These are phyloP conservation scores for Nevesoporus exiguus DNA, from an alignment of 768 basidiomycete species.

Conservation along the genomic window DNA sequence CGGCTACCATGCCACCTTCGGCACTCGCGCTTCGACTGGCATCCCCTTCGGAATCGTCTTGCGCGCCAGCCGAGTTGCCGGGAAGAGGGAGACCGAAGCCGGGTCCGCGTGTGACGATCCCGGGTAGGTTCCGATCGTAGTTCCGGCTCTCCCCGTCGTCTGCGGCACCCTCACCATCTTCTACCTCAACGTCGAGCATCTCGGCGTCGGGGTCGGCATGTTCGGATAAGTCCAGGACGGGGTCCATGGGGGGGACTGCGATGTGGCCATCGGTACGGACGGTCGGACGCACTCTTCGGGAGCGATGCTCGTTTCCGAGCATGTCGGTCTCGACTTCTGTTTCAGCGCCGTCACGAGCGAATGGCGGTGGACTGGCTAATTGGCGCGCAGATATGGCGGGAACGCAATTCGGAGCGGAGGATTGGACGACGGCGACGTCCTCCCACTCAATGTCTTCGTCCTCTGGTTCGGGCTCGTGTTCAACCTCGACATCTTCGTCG, in stretches of 20 bases:
- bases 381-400: slow-evolving; percentile 9
- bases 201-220: slow-evolving; percentile 24
- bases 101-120: slow-evolving; percentile 11
- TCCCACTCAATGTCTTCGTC: slow-evolving; percentile 29
- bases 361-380: slow-evolving; percentile 22
- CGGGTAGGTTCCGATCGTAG: slow-evolving; percentile 3
- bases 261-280: slow-evolving; percentile 30
- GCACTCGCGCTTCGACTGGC: slow-evolving; percentile 18
- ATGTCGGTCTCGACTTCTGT: slow-evolving; percentile 32
- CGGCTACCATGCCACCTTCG: slow-evolving; percentile 8
- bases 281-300: slow-evolving; percentile 19
- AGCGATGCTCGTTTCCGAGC: slow-evolving; percentile 10
- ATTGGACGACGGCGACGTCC: slow-evolving; percentile 5
- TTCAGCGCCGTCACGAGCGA: slow-evolving; percentile 31
- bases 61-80: slow-evolving; percentile 9
- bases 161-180: neutral
- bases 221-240: slow-evolving; percentile 7
- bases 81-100: slow-evolving; percentile 18
- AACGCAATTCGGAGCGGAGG: neutral
- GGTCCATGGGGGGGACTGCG: slow-evolving; percentile 2
- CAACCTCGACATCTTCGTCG: slow-evolving; percentile 90
- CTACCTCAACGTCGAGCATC: slow-evolving; percentile 26
- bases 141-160: slow-evolving; percentile 11
- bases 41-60: slow-evolving; percentile 25
- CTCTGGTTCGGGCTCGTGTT: slow-evolving; percentile 35